Conservation (phyloP, 768 basidiomycete genomes). For the Fistulinella prunicolor region DNA sequence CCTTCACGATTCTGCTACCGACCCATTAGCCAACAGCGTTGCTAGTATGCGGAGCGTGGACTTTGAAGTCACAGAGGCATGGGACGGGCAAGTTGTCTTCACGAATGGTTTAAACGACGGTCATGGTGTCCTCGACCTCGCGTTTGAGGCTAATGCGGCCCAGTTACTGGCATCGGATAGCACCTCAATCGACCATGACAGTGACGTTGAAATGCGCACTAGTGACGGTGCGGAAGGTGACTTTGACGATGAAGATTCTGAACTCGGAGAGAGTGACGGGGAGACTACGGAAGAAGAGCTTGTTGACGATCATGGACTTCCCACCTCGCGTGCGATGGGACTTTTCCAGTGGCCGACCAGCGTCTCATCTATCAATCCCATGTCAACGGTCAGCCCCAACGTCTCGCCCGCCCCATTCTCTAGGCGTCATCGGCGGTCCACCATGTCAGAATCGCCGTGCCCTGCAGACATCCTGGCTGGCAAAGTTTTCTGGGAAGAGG, state of each 20-base stretch:
- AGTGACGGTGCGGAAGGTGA: constrained; percentile 32
- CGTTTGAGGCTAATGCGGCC: constrained; percentile 64
- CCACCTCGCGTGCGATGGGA: constrained; percentile 72
- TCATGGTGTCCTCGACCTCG: constrained; percentile 55
- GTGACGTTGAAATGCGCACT: constrained; percentile 49
- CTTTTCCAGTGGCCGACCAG: constrained; percentile 64
- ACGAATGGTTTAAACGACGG: constrained; percentile 58
- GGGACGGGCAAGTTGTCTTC: constrained; percentile 75
- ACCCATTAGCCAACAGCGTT: constrained; percentile 25
- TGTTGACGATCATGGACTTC: constrained; percentile 69
- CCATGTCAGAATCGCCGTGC: constrained; percentile 43
- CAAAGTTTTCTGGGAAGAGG: constrained; percentile 50
- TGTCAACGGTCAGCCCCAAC: constrained; percentile 67
- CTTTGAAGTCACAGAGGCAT: constrained; percentile 67
- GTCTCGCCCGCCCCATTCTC: constrained; percentile 42
- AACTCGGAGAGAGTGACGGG: constrained; percentile 56
- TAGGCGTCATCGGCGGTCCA: constrained; percentile 29
- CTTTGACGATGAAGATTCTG: constrained; percentile 44
- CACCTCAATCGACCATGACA: constrained; percentile 47
- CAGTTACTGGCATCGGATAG: constrained; percentile 49
- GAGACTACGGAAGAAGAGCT: constrained; percentile 85
- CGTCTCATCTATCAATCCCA: constrained; percentile 66
- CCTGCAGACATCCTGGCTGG: constrained; percentile 71
- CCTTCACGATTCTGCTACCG: constrained; percentile 33
- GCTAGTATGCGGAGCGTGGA: constrained; percentile 35